Base-by-base conservation (phyloP, 2,329 filamentous ascomycete species). In the Cercospora berteroae region DNA sequence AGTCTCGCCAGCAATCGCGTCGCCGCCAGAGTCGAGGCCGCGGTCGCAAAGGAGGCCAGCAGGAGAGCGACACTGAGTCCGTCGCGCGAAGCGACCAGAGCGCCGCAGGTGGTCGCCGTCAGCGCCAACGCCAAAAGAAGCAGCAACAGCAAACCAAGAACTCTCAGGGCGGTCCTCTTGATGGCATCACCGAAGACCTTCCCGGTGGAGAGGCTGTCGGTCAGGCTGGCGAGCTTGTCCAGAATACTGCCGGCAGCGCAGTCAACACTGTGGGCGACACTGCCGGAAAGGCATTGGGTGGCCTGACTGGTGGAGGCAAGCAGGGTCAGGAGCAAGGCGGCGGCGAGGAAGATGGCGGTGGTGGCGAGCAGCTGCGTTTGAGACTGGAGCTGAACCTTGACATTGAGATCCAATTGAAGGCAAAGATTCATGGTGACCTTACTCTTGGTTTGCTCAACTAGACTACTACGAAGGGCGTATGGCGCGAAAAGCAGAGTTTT, bases 401-500 rank as follows among this genome's bases (percentile, higher is more conserved):
- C 75, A 86, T 88, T 74, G 86, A 88, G 75, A 83, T 88, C 64
- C 85, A 88, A 74, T 78, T 88, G 57, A 88, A 88, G 80, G 86
- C 86, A n/a, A 87, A 86, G 78, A 88, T 88, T 71, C 86, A 88
- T 70, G 86, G 86, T 79, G 86, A 88, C 73, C 79, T 88, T 67
- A 88, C 87, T n/a, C 75, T 88, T 63, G 86, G 83, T 75, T 73
- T 85, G 72, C 79, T 85, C 59, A 77, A 78, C 67, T 77, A 74
- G 70, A 69, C 13, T 13, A 4, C 55, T 23, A 58, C 55, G n/a
- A 58, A 58, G 16, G 55, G 55, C 12, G 55, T 23, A 58, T 36
- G 55, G 55, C 55, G 55, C 29, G 31, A 58, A 33, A 33, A 58
- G 27, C 27, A 58, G 27, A 23, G 16, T 20, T 20, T 36, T 36